These are phyloP conservation scores for Schoenoplectus triqueter DNA, from an alignment of 202 grass and related monocot genomes.

Conservation along the genomic window DNA sequence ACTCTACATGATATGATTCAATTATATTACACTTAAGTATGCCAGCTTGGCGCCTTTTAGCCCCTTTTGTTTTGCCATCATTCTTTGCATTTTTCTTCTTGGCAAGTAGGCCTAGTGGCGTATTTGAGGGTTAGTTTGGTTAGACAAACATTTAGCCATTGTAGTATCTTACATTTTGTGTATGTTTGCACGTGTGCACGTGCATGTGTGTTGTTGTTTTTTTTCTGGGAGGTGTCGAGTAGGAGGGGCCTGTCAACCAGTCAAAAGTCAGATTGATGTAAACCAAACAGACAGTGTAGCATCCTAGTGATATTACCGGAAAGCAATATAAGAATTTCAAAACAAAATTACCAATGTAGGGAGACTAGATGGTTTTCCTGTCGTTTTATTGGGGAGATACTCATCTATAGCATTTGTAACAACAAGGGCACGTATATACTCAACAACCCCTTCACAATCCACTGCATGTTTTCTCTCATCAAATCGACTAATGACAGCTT, in stretches of 20 bases:
- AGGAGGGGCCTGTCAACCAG: not conserved
- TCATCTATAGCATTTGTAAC: conserved; percentile 81
- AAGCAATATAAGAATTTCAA: conserved; percentile 31
- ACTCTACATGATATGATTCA: conserved; percentile 5
- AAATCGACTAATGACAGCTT: conserved; percentile 89
- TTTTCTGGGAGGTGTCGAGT: not conserved
- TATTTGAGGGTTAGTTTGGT: not conserved
- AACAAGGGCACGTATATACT: conserved; percentile 93
- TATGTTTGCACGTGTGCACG: too few species aligned
- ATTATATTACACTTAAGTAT: conserved; percentile 31
- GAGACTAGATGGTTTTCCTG: conserved; percentile 77
- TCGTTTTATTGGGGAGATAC: conserved; percentile 85
- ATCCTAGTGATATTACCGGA: not conserved
- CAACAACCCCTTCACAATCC: conserved; percentile 84
- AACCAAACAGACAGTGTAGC: not conserved
- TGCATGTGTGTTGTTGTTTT: not conserved
- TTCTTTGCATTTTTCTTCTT: not conserved
- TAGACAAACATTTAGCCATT: not conserved
- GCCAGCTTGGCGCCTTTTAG: conserved; percentile 2
- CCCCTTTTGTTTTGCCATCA: not conserved
- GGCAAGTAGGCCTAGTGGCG: not conserved
- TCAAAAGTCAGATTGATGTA: not conserved
- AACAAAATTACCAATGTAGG: conserved; percentile 72
- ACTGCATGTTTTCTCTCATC: conserved; percentile 91
- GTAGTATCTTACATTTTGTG: not conserved